phyloP scores from a whole-genome alignment of 495 filamentous ascomycete species.

The Penicillium bialowiezense region DNA sequence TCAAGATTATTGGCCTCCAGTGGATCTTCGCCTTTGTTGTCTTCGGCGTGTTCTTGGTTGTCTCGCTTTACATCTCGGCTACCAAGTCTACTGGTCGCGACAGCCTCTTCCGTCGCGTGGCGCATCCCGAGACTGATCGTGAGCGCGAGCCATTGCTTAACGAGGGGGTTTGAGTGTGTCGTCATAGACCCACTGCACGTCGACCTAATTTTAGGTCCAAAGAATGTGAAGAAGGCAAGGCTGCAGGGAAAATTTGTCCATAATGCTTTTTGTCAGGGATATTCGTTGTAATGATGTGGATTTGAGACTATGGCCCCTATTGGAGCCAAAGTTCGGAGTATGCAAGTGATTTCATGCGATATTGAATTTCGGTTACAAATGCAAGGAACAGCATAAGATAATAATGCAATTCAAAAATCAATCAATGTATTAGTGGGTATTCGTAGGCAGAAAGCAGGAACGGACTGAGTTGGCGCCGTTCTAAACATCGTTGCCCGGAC shows the following conservation, averaged over 20 bases:
- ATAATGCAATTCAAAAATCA: neutral
- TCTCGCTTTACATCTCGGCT: slow-evolving; percentile 59
- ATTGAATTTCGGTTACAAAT: neutral
- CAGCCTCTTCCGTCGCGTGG: slow-evolving; percentile 37
- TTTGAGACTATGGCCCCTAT: too few species aligned
- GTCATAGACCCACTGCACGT: neutral
- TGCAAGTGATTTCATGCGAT: too few species aligned
- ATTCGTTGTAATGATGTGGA: too few species aligned
- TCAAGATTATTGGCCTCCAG: slow-evolving; percentile 71
- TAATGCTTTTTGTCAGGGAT: too few species aligned
- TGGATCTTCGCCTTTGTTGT: slow-evolving; percentile 90
- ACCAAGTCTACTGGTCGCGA: slow-evolving; percentile 60
- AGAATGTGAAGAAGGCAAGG: neutral
- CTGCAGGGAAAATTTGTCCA: too few species aligned
- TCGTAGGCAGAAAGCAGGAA: too few species aligned
- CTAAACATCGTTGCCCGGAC: slow-evolving; percentile 27
- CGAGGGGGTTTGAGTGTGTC: slow-evolving; percentile 15
- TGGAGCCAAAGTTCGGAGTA: too few species aligned
- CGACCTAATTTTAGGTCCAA: neutral
- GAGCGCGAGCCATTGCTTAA: slow-evolving; percentile 45
- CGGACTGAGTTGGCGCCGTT: neutral
- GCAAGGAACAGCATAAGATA: neutral
- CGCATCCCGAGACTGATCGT: slow-evolving; percentile 36
- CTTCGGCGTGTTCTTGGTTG: slow-evolving; percentile 68
- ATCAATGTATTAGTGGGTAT: too few species aligned